These are phyloP conservation scores for Tuber borchii DNA, from an alignment of 495 filamentous ascomycete genomes.

Conservation along the genomic window DNA sequence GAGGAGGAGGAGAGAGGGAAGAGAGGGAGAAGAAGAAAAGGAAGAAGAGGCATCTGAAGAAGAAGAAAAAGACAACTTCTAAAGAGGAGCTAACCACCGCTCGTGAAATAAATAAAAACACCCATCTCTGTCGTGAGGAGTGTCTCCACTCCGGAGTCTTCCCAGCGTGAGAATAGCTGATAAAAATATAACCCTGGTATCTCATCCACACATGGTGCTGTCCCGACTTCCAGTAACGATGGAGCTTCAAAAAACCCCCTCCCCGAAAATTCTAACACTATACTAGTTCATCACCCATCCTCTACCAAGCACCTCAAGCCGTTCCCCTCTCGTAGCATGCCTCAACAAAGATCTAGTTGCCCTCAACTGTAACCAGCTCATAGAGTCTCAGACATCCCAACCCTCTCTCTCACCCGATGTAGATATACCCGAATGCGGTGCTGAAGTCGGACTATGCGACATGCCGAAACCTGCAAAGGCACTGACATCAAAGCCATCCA, in stretches of 20 bases:
- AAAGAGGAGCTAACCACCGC: not conserved
- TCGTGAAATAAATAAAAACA: not conserved
- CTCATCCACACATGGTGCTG: not conserved
- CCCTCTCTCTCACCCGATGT: slow-evolving; percentile 10
- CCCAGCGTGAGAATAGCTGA: not conserved
- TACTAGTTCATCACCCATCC: slow-evolving; percentile 18
- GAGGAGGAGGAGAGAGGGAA: not conserved
- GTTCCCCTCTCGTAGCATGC: not conserved
- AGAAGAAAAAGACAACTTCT: not conserved
- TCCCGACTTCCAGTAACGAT: not conserved
- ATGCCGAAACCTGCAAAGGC: slow-evolving; percentile 19
- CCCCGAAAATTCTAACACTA: slow-evolving; percentile 24
- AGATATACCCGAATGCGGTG: slow-evolving; percentile 24
- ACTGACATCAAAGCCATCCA: slow-evolving; percentile 28
- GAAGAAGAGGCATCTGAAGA: no score
- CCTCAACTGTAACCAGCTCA: not conserved
- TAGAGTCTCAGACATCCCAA: not conserved
- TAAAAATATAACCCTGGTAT: not conserved
- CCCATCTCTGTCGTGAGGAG: not conserved
- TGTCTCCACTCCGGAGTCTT: not conserved
- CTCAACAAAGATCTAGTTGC: not conserved
- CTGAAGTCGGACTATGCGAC: slow-evolving; percentile 20
- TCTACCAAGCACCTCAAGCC: slow-evolving; percentile 23
- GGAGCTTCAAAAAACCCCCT: not conserved
- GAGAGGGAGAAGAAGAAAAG: not conserved